phyloP scores from a whole-genome alignment of 495 filamentous ascomycete species.

The Trichoderma gamsii region DNA sequence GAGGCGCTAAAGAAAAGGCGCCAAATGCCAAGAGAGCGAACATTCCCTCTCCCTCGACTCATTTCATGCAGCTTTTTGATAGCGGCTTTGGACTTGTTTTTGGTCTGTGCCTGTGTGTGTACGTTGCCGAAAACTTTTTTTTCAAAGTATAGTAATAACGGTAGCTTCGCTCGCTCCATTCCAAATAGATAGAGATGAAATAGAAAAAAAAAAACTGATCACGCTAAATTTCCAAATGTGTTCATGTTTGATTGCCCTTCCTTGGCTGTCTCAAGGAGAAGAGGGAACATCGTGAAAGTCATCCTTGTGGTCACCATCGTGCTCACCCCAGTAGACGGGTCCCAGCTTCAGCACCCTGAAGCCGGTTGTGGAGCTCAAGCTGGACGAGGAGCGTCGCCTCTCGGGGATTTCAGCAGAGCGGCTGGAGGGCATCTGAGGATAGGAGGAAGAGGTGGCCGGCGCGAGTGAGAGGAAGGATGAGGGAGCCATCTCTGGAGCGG shows the following conservation, averaged over 20 bases:
- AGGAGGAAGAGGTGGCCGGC: constrained; percentile 39
- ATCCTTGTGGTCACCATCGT: constrained; percentile 37
- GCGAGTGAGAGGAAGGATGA: constrained; percentile 40
- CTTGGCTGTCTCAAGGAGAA: background rate
- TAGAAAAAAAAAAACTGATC: background rate
- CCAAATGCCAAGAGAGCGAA: background rate
- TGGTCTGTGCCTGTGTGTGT: background rate
- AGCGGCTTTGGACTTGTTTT: background rate
- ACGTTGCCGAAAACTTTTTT: background rate
- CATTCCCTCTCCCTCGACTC: background rate
- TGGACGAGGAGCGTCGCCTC: constrained; percentile 14
- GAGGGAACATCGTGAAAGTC: constrained; percentile 38
- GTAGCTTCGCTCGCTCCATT: background rate
- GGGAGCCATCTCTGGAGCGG: constrained; percentile 25
- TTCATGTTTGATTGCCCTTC: background rate
- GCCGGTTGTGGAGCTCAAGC: constrained; percentile 21
- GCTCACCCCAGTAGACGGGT: constrained; percentile 46
- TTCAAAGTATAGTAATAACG: background rate
- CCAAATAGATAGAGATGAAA: background rate
- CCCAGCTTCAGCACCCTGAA: constrained; percentile 44
- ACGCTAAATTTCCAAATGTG: background rate
- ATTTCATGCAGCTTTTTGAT: background rate
- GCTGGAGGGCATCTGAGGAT: constrained; percentile 25
- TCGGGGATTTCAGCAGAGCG: background rate
- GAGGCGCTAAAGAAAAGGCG: background rate